Conservation (phyloP, 768 basidiomycete genomes). For the Leccinum pellstonianum region DNA sequence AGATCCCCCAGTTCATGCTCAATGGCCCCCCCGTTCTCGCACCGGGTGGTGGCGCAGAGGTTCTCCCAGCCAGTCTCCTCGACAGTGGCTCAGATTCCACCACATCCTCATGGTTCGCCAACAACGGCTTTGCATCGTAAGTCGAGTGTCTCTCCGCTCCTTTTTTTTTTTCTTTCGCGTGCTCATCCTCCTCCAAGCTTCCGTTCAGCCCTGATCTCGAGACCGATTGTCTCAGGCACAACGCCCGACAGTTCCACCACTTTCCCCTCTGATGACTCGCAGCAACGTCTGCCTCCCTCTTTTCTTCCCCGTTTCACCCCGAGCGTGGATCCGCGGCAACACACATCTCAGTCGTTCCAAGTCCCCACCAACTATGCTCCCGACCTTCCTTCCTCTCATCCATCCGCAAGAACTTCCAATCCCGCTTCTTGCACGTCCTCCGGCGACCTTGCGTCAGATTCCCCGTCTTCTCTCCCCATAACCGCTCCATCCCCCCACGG, state of each 20-base stretch:
- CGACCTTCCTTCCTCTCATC: background rate
- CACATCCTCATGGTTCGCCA: slow-evolving; percentile 50
- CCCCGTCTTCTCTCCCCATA: slow-evolving; percentile 7
- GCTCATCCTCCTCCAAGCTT: slow-evolving; percentile 27
- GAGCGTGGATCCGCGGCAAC: slow-evolving; percentile 6
- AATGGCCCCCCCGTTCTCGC: slow-evolving; percentile 58
- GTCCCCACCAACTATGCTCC: slow-evolving; percentile 7
- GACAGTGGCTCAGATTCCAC: slow-evolving; percentile 23
- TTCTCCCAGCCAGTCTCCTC: slow-evolving; percentile 50
- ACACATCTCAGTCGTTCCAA: slow-evolving; percentile 3
- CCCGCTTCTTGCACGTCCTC: slow-evolving; percentile 6
- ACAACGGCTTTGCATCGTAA: slow-evolving; percentile 41
- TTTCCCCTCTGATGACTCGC: slow-evolving; percentile 1
- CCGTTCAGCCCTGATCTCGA: slow-evolving; percentile 18
- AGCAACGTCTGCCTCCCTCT: slow-evolving; percentile 2
- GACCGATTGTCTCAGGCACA: slow-evolving; percentile 6
- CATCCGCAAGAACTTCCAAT: slow-evolving; percentile 8
- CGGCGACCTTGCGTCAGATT: background rate
- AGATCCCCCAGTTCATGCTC: slow-evolving; percentile 66
- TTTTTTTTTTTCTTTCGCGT: background rate
- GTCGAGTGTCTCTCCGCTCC: slow-evolving; percentile 1
- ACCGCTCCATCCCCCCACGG: slow-evolving; percentile 33
- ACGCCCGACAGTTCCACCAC: slow-evolving; percentile 1
- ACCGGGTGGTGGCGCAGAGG: slow-evolving; percentile 73
- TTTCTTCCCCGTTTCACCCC: slow-evolving; percentile 1